Conservation (phyloP, 1,284 basidiomycete genomes). For the Lentinula novae-zelandiae region DNA sequence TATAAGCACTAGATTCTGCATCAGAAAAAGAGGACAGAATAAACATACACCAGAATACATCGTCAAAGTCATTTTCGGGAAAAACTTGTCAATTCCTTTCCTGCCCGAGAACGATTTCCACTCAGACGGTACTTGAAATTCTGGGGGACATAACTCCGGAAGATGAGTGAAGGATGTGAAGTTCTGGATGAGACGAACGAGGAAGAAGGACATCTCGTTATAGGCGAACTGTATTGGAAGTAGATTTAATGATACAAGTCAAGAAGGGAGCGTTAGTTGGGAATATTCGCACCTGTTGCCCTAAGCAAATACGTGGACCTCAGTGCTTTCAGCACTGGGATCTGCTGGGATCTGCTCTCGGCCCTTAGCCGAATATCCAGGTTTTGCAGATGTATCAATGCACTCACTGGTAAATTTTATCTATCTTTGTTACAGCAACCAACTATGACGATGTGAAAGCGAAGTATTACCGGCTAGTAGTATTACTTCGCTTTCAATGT, state of each 20-base stretch:
- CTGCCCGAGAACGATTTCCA: constrained; percentile 5
- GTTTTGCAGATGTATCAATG: no score
- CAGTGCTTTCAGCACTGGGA: no score
- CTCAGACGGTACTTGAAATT: constrained; percentile 7
- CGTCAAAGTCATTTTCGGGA: constrained; percentile 51
- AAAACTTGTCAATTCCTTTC: constrained; percentile 39
- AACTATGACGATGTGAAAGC: no score
- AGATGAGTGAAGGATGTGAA: constrained; percentile 9
- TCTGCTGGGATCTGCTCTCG: no score
- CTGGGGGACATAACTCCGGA: background rate
- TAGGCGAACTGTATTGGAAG: constrained; percentile 44
- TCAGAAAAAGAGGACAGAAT: constrained; percentile 18
- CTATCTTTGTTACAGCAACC: no score
- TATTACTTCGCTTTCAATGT: no score
- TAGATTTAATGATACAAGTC: background rate
- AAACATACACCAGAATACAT: constrained; percentile 46
- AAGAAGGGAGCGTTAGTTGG: background rate
- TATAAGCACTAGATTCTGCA: background rate
- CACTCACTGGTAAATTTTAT: no score
- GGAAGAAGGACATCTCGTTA: constrained; percentile 52
- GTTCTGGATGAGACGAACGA: constrained; percentile 40
- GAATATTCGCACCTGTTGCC: constrained; percentile 29
- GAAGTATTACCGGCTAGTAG: no score
- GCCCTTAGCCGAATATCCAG: no score
- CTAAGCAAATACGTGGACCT: constrained; percentile 23